These are phyloP conservation scores for Aspergillus hiratsukae DNA, from an alignment of 2,329 filamentous ascomycete genomes.

Conservation along the genomic window DNA sequence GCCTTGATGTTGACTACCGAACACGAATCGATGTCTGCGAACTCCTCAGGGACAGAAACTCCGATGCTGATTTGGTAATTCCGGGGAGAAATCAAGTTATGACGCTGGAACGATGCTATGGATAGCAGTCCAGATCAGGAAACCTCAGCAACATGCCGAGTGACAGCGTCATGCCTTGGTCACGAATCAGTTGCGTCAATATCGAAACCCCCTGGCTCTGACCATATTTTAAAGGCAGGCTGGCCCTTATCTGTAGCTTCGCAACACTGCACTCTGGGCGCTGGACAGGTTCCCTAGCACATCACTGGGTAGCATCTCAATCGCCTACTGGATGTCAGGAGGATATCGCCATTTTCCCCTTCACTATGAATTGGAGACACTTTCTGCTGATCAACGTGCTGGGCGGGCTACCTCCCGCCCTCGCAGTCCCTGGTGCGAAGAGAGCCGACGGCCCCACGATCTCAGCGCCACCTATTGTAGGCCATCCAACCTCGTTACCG, in stretches of 20 bases:
- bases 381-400: conserved; percentile 13
- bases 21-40: background rate
- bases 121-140: background rate
- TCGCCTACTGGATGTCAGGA: background rate
- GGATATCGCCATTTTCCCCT: background rate
- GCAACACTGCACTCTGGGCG: background rate
- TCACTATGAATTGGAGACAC: conserved; percentile 12
- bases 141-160: background rate
- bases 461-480: conserved; percentile 41
- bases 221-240: background rate
- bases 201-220: background rate
- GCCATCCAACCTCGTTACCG: conserved; percentile 50
- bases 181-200: background rate
- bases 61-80: background rate
- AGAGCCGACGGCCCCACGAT: background rate
- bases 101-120: background rate
- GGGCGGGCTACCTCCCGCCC: conserved; percentile 12
- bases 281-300: background rate
- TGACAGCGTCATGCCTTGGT: background rate
- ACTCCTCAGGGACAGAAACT: background rate
- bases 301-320: background rate
- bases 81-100: background rate
- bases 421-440: conserved; percentile 14
- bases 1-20: background rate
- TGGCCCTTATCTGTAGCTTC: background rate